Percentiles rank a stretch among this genome's conserved stretches.
These are phyloP conservation scores for Pichia phayaonensis DNA, from an alignment of 805 yeast species.

Conservation along the genomic window DNA sequence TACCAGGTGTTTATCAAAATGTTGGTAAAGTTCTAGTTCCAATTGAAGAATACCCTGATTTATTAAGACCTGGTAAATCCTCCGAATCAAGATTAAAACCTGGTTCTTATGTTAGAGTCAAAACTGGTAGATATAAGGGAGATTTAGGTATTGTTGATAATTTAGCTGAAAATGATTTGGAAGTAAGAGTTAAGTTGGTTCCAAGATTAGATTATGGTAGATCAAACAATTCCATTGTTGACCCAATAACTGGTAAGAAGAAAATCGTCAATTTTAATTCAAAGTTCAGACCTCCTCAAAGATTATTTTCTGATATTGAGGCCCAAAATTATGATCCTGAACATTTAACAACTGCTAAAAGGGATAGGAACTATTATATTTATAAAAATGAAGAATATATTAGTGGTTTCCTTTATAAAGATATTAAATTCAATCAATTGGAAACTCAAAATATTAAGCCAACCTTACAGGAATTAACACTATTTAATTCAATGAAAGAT, in stretches of 20 bases:
- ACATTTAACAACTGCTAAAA: slow-evolving; percentile 52
- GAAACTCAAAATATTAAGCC: slow-evolving; percentile 80
- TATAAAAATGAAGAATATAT: slow-evolving; percentile 85
- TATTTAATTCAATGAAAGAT: slow-evolving; percentile 45
- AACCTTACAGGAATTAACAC: slow-evolving; percentile 76
- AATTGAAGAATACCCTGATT: slow-evolving; percentile 88
- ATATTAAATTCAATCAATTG: slow-evolving; percentile 73
- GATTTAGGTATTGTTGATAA: slow-evolving; percentile 92
- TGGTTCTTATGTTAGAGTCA: slow-evolving; percentile 86
- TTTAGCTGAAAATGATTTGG: slow-evolving; percentile 89
- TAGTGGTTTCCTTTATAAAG: slow-evolving; percentile 82
- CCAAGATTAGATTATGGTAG: slow-evolving; percentile 92
- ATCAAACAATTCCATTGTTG: slow-evolving; percentile 23
- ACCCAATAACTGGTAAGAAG: slow-evolving; percentile 20
- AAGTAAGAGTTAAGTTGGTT: slow-evolving; percentile 85
- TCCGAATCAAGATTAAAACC: slow-evolving; percentile 84
- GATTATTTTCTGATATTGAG: slow-evolving; percentile 81
- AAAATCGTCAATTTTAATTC: slow-evolving; percentile 44
- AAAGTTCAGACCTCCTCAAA: slow-evolving; percentile 73
- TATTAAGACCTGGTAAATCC: slow-evolving; percentile 81
- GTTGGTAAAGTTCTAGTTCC: slow-evolving; percentile 71
- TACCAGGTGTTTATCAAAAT: slow-evolving; percentile 74
- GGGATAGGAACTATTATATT: slow-evolving; percentile 53
- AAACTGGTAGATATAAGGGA: slow-evolving; percentile 85
- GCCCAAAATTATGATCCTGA: slow-evolving; percentile 80